Evolutionary conservation across 2,329 filamentous ascomycete species (phyloP).

Genomic region (Orbilia blumenaviensis): DNA sequence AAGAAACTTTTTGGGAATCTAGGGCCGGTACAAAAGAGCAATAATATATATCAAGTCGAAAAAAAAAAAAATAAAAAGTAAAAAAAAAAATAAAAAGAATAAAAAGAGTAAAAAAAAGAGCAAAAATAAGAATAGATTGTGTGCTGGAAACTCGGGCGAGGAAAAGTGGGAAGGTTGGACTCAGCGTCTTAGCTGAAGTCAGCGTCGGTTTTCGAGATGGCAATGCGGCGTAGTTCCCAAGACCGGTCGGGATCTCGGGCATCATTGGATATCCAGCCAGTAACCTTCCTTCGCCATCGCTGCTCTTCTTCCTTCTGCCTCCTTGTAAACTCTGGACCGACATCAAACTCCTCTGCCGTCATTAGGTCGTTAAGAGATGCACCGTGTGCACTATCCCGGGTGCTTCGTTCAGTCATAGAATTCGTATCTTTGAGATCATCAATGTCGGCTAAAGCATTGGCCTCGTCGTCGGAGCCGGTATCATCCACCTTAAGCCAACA

Average conservation of each 20-base stretch:
- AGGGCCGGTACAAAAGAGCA: not conserved
- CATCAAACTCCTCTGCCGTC: slow-evolving; percentile 95
- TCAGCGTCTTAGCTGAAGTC: slow-evolving; percentile 5
- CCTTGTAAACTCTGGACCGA: slow-evolving; percentile 90
- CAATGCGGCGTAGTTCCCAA: slow-evolving; percentile 70
- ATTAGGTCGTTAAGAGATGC: slow-evolving; percentile 73
- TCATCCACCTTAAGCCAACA: slow-evolving; percentile 86
- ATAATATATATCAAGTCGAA: not conserved
- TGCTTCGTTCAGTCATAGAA: slow-evolving; percentile 64
- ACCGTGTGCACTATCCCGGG: slow-evolving; percentile 63
- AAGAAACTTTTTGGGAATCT: slow-evolving; percentile 30
- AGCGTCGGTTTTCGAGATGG: slow-evolving; percentile 73
- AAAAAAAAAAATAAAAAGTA: not conserved
- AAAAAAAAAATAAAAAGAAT: not conserved
- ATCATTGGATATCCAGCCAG: slow-evolving; percentile 77
- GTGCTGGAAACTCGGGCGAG: slow-evolving; percentile 1
- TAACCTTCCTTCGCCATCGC: slow-evolving; percentile 86
- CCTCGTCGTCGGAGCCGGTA: slow-evolving; percentile 64
- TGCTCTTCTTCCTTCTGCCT: slow-evolving; percentile 91
- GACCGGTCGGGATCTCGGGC: slow-evolving; percentile 63
- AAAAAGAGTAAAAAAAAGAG: not conserved
- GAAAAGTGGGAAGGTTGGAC: not conserved
- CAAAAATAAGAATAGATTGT: not conserved
- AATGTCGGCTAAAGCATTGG: slow-evolving; percentile 71
- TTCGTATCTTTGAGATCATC: slow-evolving; percentile 76